Conservation (phyloP, 2,329 filamentous ascomycete genomes). For the Epichloe sibirici region DNA sequence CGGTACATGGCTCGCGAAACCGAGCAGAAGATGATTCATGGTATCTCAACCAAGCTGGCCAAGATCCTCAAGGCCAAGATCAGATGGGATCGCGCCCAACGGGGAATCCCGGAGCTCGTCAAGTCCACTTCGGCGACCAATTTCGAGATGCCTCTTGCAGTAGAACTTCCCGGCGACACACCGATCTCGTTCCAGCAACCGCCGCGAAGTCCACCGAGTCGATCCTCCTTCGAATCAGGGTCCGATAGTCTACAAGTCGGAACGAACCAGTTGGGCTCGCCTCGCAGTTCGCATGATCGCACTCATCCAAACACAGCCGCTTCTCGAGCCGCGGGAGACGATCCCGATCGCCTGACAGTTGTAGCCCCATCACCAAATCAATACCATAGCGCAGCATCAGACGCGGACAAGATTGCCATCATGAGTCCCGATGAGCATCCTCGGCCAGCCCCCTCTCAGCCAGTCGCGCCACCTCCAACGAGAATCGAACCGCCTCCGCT, state of each 20-base stretch:
- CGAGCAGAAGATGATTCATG: constrained; percentile 65
- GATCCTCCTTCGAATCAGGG: constrained; percentile 46
- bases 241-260: constrained; percentile 34
- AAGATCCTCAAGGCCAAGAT: constrained; percentile 69
- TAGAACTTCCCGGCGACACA: constrained; percentile 46
- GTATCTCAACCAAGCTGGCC: constrained; percentile 68
- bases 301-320: constrained; percentile 22
- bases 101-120: constrained; percentile 30
- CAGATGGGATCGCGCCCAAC: constrained; percentile 43
- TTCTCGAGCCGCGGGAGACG: constrained; percentile 23
- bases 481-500: constrained; percentile 54
- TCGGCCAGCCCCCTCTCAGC: constrained; percentile 23
- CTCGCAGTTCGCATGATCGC: constrained; percentile 38
- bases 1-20: constrained; percentile 64
- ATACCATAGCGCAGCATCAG: constrained; percentile 43
- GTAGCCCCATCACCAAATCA: constrained; percentile 45
- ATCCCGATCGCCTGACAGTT: constrained; percentile 41
- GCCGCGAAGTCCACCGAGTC: constrained; percentile 27
- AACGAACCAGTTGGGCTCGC: constrained; percentile 28
- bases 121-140: constrained; percentile 30
- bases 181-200: constrained; percentile 27
- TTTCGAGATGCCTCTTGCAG: constrained; percentile 33
- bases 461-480: constrained; percentile 16
- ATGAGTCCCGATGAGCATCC: constrained; percentile 47
- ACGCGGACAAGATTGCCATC: constrained; percentile 58